Percentiles rank a stretch among this genome's conserved stretches.
phyloP scores from a whole-genome alignment of 2,329 filamentous ascomycete species.

The Talaromyces sp. region DNA sequence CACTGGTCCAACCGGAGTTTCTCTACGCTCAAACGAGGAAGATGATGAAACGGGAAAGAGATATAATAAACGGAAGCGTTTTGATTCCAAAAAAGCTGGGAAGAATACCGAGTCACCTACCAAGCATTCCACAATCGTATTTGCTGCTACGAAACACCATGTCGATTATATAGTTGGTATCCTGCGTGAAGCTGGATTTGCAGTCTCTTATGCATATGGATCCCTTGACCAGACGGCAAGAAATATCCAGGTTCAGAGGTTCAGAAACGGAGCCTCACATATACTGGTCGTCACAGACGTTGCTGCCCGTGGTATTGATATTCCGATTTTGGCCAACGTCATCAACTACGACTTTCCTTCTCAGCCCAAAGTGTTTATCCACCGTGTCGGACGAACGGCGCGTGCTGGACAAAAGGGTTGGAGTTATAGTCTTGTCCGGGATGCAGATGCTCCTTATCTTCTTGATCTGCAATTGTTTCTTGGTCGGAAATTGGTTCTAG shows the following conservation, averaged over 20 bases:
- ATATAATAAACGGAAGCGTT: conserved; percentile 45
- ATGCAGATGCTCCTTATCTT: conserved; percentile 84
- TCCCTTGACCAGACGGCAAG: conserved; percentile 90
- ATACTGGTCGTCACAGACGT: conserved; percentile 96
- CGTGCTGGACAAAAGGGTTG: conserved; percentile 88
- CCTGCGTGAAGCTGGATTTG: conserved; percentile 75
- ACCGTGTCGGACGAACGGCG: conserved; percentile 91
- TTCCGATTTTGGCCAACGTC: conserved; percentile 90
- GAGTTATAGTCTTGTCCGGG: conserved; percentile 88
- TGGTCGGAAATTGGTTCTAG: conserved; percentile 73
- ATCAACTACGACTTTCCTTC: conserved; percentile 98
- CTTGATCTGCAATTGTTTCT: conserved; percentile 93
- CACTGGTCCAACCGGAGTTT: conserved; percentile 55
- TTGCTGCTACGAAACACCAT: conserved; percentile 92
- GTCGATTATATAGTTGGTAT: conserved; percentile 86
- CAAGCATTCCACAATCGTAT: conserved; percentile 88
- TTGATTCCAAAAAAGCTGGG: conserved; percentile 45
- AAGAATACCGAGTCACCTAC: conserved; percentile 67
- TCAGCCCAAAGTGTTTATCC: conserved; percentile 93
- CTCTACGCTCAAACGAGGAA: conserved; percentile 41
- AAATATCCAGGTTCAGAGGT: conserved; percentile 86
- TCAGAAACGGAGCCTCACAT: conserved; percentile 75
- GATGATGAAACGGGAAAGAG: conserved; percentile 33
- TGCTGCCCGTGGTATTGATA: conserved; percentile 94
- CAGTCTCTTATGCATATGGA: conserved; percentile 91